These are phyloP conservation scores for Panicum virgatum DNA, from an alignment of 202 grass and related monocot species.

Conservation along the genomic window DNA sequence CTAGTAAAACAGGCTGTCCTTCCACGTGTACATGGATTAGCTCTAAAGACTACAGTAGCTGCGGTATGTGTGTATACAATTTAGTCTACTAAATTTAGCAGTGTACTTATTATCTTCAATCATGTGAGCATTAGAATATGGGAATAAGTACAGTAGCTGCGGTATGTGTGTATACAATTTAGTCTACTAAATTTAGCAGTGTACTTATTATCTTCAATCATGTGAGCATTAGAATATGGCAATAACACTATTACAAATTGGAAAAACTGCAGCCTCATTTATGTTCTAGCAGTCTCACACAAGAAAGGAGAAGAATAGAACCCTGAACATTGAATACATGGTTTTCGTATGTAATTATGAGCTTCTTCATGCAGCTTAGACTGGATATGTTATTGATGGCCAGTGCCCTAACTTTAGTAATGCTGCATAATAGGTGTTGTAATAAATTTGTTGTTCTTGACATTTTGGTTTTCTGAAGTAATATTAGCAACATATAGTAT, in stretches of 20 bases:
- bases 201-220: background rate
- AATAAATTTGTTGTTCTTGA: background rate
- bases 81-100: slow-evolving; percentile 6
- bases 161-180: slow-evolving; percentile 54
- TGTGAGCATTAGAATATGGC: slow-evolving; percentile 8
- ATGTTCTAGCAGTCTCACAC: slow-evolving; percentile 2
- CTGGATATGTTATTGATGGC: background rate
- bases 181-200: slow-evolving; percentile 4
- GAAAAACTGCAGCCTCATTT: slow-evolving; percentile 9
- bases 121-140: background rate
- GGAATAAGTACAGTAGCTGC: slow-evolving; percentile 92
- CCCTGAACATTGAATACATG: background rate
- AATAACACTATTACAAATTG: slow-evolving; percentile 5
- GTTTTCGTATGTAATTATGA: slow-evolving; percentile 29
- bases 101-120: slow-evolving; percentile 1
- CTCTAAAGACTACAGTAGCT: slow-evolving; percentile 95
- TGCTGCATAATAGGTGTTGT: background rate
- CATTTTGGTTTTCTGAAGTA: slow-evolving; percentile 19
- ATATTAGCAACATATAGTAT: background rate
- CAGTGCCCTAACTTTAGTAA: background rate
- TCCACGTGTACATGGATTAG: slow-evolving; percentile 93
- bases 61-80: slow-evolving; percentile 61
- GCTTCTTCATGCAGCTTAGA: no score
- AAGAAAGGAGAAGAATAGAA: slow-evolving; percentile 14
- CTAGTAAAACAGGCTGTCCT: slow-evolving; percentile 88